A percentile compares a stretch with the other conserved stretches of the same genome.
Evolutionary conservation across 768 basidiomycete genomes (phyloP).

Genomic region (Saitozyma podzolica): DNA sequence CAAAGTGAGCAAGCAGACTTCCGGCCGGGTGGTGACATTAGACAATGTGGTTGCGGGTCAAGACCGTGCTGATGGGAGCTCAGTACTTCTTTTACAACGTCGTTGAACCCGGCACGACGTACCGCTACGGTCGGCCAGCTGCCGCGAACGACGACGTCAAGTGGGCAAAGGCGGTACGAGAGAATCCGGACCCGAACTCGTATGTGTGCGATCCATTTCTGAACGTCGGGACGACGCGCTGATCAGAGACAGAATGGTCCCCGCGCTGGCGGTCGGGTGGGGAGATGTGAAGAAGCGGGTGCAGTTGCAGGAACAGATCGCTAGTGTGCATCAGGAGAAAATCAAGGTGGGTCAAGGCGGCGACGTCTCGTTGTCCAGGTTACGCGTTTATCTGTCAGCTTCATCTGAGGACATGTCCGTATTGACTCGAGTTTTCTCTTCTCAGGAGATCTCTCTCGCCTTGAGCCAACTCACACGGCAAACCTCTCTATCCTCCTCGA

Average conservation of each 20-base stretch:
- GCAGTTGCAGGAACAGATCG: slow-evolving; percentile 46
- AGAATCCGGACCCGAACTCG: slow-evolving; percentile 49
- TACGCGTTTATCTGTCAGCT: too few species aligned
- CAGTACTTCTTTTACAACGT: slow-evolving; percentile 52
- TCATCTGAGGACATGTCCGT: not conserved
- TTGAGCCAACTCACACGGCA: slow-evolving; percentile 26
- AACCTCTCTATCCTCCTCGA: slow-evolving; percentile 36
- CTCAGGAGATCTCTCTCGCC: slow-evolving; percentile 12
- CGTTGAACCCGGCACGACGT: slow-evolving; percentile 44
- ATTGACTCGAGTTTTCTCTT: not conserved
- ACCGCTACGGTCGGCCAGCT: slow-evolving; percentile 44
- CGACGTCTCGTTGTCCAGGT: too few species aligned
- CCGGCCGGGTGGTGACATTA: not conserved
- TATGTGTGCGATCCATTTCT: slow-evolving; percentile 12
- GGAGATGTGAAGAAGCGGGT: slow-evolving; percentile 47
- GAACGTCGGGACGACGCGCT: not conserved
- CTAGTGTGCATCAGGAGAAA: slow-evolving; percentile 44
- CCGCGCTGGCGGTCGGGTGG: slow-evolving; percentile 47
- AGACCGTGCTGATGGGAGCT: slow-evolving; percentile 8
- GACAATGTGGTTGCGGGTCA: not conserved
- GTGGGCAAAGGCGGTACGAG: slow-evolving; percentile 46
- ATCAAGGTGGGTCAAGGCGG: slow-evolving; percentile 33
- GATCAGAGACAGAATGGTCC: slow-evolving; percentile 39
- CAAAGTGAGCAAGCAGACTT: slow-evolving; percentile 35
- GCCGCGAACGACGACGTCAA: slow-evolving; percentile 47